These are phyloP conservation scores for Medicago truncatula DNA, from an alignment of 306 rosid genomes.

Conservation along the genomic window MtrunA17r5.0-ANR NC_053049.1:47544001-47544500, in stretches of 20 bases:
- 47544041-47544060: constrained; percentile 5
- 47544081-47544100: constrained; percentile 2
- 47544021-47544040: constrained; percentile 18
- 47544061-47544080: constrained; percentile 27
- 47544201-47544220: constrained; percentile 7
- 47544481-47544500: constrained; percentile 90
- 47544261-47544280: constrained; percentile 21
- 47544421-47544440: constrained; percentile 26
- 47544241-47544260: constrained; percentile 4
- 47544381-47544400: constrained; percentile 24
- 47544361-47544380: constrained; percentile 1
- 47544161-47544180: constrained; percentile 31
- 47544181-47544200: not conserved
- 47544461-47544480: constrained; percentile 23
- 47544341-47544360: constrained; percentile 1
- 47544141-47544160: constrained; percentile 32
- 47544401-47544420: constrained; percentile 24
- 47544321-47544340: constrained; percentile 28
- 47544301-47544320: constrained; percentile 33
- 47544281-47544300: constrained; percentile 4
- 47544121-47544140: constrained; percentile 13
- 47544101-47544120: constrained; percentile 34
- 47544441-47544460: not conserved
- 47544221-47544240: constrained; percentile 1
- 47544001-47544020: constrained; percentile 34